Conservation (phyloP, 2,329 filamentous ascomycete species). For the Annulohypoxylon truncatum region DNA sequence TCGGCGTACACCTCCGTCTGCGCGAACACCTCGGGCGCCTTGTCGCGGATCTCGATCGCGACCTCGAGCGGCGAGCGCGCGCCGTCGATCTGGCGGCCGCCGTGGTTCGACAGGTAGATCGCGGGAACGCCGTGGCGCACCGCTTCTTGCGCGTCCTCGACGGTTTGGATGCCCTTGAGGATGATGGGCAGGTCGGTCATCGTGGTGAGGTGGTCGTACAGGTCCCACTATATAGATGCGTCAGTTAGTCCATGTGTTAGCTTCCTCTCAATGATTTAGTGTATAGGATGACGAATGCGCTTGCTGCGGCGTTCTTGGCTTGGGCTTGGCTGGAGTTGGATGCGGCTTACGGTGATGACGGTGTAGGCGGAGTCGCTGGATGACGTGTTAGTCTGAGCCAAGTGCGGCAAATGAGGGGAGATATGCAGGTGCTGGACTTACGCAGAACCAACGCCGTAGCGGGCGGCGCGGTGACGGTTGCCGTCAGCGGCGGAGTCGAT, state of each 20-base stretch:
- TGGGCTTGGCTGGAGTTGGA: neutral
- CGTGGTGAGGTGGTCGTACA: conserved; percentile 42
- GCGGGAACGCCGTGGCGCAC: conserved; percentile 46
- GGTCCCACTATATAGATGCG: conserved; percentile 43
- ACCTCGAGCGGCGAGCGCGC: conserved; percentile 48
- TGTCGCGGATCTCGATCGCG: conserved; percentile 46
- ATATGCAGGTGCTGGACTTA: conserved; percentile 20
- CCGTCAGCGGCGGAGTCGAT: conserved; percentile 44
- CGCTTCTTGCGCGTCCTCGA: conserved; percentile 49
- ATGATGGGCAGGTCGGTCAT: conserved; percentile 47
- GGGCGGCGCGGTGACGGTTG: conserved; percentile 42
- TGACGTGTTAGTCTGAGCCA: conserved; percentile 11
- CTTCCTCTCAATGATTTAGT: neutral
- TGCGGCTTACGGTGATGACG: conserved; percentile 35
- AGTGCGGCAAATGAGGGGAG: neutral
- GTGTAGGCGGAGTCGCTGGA: conserved; percentile 36
- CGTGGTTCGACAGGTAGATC: conserved; percentile 53
- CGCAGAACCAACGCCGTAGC: conserved; percentile 41
- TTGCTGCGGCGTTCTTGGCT: neutral
- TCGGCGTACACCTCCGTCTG: conserved; percentile 51
- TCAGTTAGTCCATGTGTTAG: conserved; percentile 15
- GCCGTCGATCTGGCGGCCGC: conserved; percentile 51
- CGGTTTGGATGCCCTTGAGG: conserved; percentile 51
- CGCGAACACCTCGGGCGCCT: conserved; percentile 48
- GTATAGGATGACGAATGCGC: neutral